These are phyloP conservation scores for Drosera spatulata DNA, from an alignment of 179 eudicot species.

Conservation along the genomic window DNA sequence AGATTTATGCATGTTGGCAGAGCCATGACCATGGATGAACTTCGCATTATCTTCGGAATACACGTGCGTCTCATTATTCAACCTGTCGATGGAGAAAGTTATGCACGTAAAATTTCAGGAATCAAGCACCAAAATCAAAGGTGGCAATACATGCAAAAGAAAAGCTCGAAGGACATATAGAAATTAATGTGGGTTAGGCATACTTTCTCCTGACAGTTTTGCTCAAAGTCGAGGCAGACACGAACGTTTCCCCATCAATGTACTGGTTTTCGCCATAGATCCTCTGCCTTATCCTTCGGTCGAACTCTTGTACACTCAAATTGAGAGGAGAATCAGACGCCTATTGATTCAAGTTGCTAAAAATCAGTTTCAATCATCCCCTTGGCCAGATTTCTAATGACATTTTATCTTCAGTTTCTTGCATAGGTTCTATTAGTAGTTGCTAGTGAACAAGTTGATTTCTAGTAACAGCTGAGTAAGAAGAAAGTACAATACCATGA, in stretches of 20 bases:
- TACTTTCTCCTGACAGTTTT: slow-evolving; percentile 84
- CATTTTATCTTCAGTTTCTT: not conserved
- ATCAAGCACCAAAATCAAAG: not conserved
- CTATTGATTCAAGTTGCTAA: slow-evolving; percentile 17
- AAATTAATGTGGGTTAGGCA: slow-evolving; percentile 2
- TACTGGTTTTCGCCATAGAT: slow-evolving; percentile 68
- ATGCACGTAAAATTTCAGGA: not conserved
- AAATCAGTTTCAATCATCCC: not conserved
- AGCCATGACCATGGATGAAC: slow-evolving; percentile 59
- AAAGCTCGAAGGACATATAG: not conserved
- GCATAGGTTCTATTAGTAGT: too few relatives aligned
- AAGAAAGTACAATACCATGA: slow-evolving; percentile 47
- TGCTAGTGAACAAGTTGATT: not conserved
- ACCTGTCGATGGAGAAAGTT: slow-evolving; percentile 23
- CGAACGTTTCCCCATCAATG: slow-evolving; percentile 75
- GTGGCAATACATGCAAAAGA: not conserved
- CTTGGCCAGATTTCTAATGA: not conserved
- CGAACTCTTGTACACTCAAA: slow-evolving; percentile 51
- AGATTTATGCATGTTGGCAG: slow-evolving; percentile 18
- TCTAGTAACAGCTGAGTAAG: not conserved
- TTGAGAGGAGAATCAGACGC: slow-evolving; percentile 70
- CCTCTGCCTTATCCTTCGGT: slow-evolving; percentile 58
- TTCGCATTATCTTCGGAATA: slow-evolving; percentile 70
- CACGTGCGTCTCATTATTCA: slow-evolving; percentile 71
- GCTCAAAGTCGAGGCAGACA: slow-evolving; percentile 74